Base-by-base conservation (phyloP, 148 eudicot species). In the Fagopyrum tataricum region DNA sequence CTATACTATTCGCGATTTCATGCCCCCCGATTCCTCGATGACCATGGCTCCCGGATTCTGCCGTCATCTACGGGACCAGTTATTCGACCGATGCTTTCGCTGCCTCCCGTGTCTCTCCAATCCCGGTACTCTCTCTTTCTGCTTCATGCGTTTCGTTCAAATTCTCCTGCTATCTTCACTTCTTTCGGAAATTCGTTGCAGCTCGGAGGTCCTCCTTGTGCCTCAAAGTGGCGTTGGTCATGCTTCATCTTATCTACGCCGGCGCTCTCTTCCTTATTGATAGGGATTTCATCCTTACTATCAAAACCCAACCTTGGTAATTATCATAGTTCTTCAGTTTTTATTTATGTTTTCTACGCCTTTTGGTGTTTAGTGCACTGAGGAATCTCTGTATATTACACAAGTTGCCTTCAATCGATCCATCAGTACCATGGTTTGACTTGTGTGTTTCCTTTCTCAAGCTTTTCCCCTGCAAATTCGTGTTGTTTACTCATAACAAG, bases 161-260 rank as follows among this genome's bases (percentile, higher is more conserved):
- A 64, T 13, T 31, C 40, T 37, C 1, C 17, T 4, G 15, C 44
- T 31, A 5, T 76, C 40, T 46, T 48, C 4, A 59, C 23, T 70
- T 55, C 23, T 66, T 31, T 20, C 44, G 26, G 24, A 7, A 1
- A 31, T 21, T 43, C 53, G 77, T 68, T 47, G 71, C 73, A 95
- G 98, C 64, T 84, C 88, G 93, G 79, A 84, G 97, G 85, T 86
- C 96, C 51, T 79, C 91, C 4, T 21, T 88, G 52, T 84, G 86
- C 61, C 74, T 91, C 82, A 91, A 83, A 81, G 24, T 82, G 24
- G 85, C 85, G 20, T 76, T 95, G 86, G 91, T 95, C 73, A 11
- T 77, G 71, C 81, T 95, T 48, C 98, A 95, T 83, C 75, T 90
- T 26, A 20, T 88, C 70, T 91, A 76, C 61, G 79, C 79, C 42